Evolutionary conservation across 352 stramenopile species (phyloP).

Genomic region (Phytophthora quininea): DNA sequence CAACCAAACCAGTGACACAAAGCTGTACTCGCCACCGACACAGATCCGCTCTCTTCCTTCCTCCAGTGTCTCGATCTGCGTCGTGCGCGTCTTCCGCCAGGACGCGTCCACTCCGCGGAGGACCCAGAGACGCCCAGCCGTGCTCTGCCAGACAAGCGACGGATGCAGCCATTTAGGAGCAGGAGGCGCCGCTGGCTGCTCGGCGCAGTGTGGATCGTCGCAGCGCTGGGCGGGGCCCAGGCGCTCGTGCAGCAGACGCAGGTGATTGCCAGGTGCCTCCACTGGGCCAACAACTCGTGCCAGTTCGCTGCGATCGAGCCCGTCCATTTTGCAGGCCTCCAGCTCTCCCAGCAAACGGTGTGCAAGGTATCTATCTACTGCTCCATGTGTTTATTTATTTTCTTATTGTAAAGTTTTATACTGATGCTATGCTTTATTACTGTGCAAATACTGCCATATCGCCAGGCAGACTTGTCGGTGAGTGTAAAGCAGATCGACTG

Average conservation of each 20-base stretch:
- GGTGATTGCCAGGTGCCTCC: slow-evolving; percentile 60
- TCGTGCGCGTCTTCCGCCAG: not conserved
- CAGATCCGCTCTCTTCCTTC: not conserved
- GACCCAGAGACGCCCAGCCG: not conserved
- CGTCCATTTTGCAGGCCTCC: slow-evolving; percentile 47
- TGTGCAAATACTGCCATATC: not conserved
- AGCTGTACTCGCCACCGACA: not conserved
- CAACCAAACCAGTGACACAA: too few species aligned
- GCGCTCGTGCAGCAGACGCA: slow-evolving; percentile 67
- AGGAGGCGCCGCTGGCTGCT: slow-evolving; percentile 6
- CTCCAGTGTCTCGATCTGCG: not conserved
- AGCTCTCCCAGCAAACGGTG: slow-evolving; percentile 67
- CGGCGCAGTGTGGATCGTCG: slow-evolving; percentile 6
- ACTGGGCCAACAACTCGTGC: slow-evolving; percentile 61
- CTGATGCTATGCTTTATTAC: slow-evolving; percentile 3
- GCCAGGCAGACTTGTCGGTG: slow-evolving; percentile 73
- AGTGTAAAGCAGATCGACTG: slow-evolving; percentile 88
- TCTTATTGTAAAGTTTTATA: not conserved
- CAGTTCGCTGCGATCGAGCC: slow-evolving; percentile 55
- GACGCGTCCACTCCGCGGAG: not conserved
- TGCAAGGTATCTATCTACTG: slow-evolving; percentile 55
- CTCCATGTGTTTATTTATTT: not conserved
- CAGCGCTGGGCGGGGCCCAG: not conserved
- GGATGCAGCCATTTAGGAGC: not conserved
- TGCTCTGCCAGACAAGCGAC: not conserved